Evolutionary conservation across 495 filamentous ascomycete species (phyloP), one percentile per base, ranked within the genome.

Genomic region (Parachaetomium inaequale): DNA sequence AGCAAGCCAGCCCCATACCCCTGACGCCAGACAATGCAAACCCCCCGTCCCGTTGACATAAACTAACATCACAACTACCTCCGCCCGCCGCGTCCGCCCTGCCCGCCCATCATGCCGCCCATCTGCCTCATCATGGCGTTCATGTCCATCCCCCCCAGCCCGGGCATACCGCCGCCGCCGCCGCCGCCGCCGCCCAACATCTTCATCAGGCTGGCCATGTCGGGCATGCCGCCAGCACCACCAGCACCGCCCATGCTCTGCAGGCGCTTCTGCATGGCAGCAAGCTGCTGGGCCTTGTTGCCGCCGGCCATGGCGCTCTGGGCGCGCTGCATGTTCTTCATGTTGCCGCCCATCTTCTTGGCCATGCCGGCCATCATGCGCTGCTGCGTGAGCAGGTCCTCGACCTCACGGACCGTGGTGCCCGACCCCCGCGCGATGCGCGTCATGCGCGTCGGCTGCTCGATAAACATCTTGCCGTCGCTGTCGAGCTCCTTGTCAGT

Each of bases 361-460:
- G 94, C 94, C 94, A 98, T 96, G 34, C 91, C 91, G 34, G 91
- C 92, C 94, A 99, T 99, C 90, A 97, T 96, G 63, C 90, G 84
- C 74, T 97, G 93, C 77, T 99, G 94, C 1, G 91, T 96, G 23
- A 99, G 83, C n/a, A 99, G 76, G 62, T 99, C 94, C 73, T 99
- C 95, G 29, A 99, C 93, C 69, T 99, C 94, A 8, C 93, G 84
- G 14, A 99, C 95, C 38, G 82, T 87, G 5, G 95, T 98, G 36
- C 94, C 94, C 55, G 88, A 92, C 0, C 94, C 94, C 54, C 84
- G 82, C 3, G 95, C 94, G 29, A 99, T 86, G 26, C 94, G 85
- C 47, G 93, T 96, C 89, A 97, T 96, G 14, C 94, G 89, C 47
- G 90, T 90, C 12, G 94, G 94, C 73, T 96, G 88, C 47, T 95